Evolutionary conservation across 108 stramenopile species (phyloP), one percentile per base, ranked within the genome.

Genomic region (Parietichytrium sp.): DNA sequence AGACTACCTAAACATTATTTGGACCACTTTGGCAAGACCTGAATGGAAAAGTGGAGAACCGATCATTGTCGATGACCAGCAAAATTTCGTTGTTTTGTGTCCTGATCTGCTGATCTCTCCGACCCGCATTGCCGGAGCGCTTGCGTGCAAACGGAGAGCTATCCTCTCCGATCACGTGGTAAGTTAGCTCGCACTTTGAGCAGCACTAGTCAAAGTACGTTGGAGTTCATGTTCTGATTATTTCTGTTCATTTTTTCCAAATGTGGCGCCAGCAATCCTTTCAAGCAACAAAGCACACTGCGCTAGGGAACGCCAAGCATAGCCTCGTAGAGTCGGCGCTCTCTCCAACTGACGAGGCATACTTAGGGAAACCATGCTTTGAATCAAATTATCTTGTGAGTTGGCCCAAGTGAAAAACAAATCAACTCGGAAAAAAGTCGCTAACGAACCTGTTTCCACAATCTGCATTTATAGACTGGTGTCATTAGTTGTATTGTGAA

Each of bases 21-120:
- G 61, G 61, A 23, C 61, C 6, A 16, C 36, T 10, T n/a, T n/a
- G n/a, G n/a, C n/a, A n/a, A n/a, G n/a, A n/a, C n/a, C n/a, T n/a
- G n/a, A n/a, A n/a, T n/a, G n/a, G n/a, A n/a, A n/a, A n/a, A n/a
- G n/a, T n/a, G 38, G 42, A n/a, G 45, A 45, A n/a, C 49, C 49
- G n/a, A 72, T 72, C 33, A 23, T 45, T 33, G 61, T 72, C 15
- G 16, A 33, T 0, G 0, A 25, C 10, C 38, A 72, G 7, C 61
- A 38, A 0, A 72, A 72, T 42, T 72, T 72, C 25, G 36, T 72
- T 0, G 20, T 72, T 38, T 15, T 72, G 10, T 23, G 20, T 10
- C 61, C 61, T 6, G 61, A 72, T 25, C 20, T 72, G 15, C 15
- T 72, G 23, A 42, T 72, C 16, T 72, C 61, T 15, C 61, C 61